Conservation (phyloP, 306 rosid species). For the Geum urbanum region DNA sequence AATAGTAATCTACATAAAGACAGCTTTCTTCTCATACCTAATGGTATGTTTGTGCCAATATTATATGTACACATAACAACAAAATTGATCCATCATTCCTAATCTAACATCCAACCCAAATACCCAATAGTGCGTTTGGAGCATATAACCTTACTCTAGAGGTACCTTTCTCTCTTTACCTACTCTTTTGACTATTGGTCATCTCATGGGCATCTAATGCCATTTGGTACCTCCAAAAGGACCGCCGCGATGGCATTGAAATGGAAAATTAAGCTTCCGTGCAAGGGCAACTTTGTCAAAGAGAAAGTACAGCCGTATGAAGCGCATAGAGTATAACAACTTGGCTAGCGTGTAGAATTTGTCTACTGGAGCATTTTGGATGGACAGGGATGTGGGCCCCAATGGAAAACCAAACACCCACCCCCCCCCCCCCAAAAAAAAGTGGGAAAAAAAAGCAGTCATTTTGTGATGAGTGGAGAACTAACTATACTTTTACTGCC, state of each 20-base stretch:
- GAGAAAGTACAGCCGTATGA: conserved; percentile 33
- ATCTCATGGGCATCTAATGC: conserved; percentile 54
- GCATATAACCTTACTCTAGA: conserved; percentile 37
- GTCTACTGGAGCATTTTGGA: conserved; percentile 41
- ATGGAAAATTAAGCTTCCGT: conserved; percentile 27
- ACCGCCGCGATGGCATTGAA: not conserved
- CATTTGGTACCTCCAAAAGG: conserved; percentile 13
- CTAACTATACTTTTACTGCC: conserved; percentile 46
- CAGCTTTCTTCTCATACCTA: not conserved
- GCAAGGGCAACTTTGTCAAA: conserved; percentile 48
- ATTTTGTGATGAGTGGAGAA: conserved; percentile 54
- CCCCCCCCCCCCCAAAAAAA: too few species aligned
- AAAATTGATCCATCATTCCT: not conserved
- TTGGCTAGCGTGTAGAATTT: conserved; percentile 66
- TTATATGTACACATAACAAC: not conserved
- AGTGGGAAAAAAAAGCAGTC: conserved; percentile 24
- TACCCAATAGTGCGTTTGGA: conserved; percentile 19
- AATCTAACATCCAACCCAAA: not conserved
- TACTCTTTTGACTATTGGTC: conserved; percentile 43
- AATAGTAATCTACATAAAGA: not conserved
- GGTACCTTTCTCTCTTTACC: conserved; percentile 42
- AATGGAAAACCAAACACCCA: too few species aligned
- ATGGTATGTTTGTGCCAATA: not conserved
- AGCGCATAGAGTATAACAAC: conserved; percentile 47
- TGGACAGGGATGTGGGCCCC: conserved; percentile 64